Evolutionary conservation across 2,329 filamentous ascomycete species (phyloP).

Genomic region (Coniella vitis): DNA sequence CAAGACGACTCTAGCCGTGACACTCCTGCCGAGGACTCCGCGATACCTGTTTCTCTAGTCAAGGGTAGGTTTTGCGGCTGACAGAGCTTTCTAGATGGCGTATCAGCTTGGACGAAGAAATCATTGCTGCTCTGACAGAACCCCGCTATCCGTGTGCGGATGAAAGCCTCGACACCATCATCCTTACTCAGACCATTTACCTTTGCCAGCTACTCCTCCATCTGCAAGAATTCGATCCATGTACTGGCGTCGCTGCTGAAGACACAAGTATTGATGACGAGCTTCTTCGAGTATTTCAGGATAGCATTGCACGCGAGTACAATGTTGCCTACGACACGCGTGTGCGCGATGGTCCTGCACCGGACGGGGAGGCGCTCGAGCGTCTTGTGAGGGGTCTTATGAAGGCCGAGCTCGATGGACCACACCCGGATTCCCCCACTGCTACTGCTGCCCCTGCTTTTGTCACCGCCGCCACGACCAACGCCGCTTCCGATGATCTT

Average conservation of each 20-base stretch:
- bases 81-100: conserved; percentile 6
- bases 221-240: conserved; percentile 15
- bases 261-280: conserved; percentile 11
- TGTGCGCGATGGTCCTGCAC: conserved; percentile 5
- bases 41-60: too few species aligned
- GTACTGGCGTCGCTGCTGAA: conserved; percentile 5
- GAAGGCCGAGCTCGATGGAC: conserved; percentile 8
- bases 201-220: conserved; percentile 15
- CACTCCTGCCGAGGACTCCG: too few species aligned
- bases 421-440: neutral
- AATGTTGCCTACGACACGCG: conserved; percentile 8
- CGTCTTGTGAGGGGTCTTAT: conserved; percentile 13
- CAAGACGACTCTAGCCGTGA: too few species aligned
- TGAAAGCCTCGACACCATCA: conserved; percentile 14
- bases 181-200: conserved; percentile 15
- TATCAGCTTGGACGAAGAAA: conserved; percentile 11
- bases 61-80: neutral
- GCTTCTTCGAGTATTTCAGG: conserved; percentile 14
- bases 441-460: neutral
- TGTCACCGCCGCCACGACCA: too few species aligned
- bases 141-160: conserved; percentile 13
- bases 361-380: conserved; percentile 15
- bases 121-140: conserved; percentile 14
- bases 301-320: conserved; percentile 14
- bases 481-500: too few species aligned